phyloP scores from a whole-genome alignment of 768 basidiomycete genomes.

The Gymnopilus dilepis region DNA sequence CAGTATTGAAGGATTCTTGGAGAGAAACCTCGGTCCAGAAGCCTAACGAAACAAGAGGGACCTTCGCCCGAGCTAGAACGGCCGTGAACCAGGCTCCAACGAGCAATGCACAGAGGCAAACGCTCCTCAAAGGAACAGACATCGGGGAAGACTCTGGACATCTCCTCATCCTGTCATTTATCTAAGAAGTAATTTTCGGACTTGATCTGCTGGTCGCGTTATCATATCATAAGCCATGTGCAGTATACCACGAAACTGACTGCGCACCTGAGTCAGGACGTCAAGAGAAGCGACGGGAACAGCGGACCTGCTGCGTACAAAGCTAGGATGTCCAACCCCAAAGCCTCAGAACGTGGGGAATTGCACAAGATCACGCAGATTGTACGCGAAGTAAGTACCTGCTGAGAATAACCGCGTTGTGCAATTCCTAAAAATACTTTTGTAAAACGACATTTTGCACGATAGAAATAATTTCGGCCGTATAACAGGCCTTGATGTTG shows the following conservation, averaged over 20 bases:
- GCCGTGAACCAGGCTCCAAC: neutral
- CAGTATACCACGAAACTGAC: neutral
- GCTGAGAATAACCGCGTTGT: neutral
- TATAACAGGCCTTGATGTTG: too few relatives aligned
- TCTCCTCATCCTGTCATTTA: neutral
- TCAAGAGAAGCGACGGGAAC: neutral
- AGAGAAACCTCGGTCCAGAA: slow-evolving; percentile 60
- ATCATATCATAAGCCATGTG: neutral
- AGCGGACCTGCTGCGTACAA: neutral
- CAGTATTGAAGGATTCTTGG: slow-evolving; percentile 28
- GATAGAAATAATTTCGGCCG: too few relatives aligned
- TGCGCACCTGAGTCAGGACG: neutral
- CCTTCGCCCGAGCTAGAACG: slow-evolving; percentile 32
- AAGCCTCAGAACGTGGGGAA: neutral
- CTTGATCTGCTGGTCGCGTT: too few relatives aligned
- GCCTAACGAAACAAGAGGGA: slow-evolving; percentile 56
- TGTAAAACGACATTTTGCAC: neutral
- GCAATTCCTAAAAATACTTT: neutral
- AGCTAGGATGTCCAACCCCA: neutral
- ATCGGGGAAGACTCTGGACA: neutral
- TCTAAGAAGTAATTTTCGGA: too few relatives aligned
- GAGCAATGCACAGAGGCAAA: neutral
- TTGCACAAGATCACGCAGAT: neutral
- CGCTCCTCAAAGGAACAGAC: neutral
- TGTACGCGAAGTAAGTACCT: neutral